Evolutionary conservation across 73 alveolate genomes (phyloP), one percentile per base, ranked within the genome.

Genomic region (Stentor roeselii): DNA sequence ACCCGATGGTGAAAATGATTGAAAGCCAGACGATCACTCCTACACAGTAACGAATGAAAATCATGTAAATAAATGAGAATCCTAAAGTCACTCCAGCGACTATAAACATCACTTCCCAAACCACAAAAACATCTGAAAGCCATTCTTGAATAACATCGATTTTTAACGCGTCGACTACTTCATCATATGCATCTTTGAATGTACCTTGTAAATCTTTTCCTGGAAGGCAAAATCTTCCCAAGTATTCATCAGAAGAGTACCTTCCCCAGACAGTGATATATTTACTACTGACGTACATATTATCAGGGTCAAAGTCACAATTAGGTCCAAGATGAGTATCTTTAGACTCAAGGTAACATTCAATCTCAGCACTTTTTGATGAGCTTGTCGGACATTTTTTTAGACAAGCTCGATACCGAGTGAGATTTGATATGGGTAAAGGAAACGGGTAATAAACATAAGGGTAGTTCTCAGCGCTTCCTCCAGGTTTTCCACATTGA

Each of bases 11-110:
- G 78, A 90, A 91, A 40, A 91, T 60, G 58, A 95, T 78, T 6
- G 94, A 87, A 39, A 83, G 14, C 90, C 93, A 95, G 30, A 95
- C 91, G 21, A 95, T 86, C 31, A 91, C 61, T 30, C 95, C 97
- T 11, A 93, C 97, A 86, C 92, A 88, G 50, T 89, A 91, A 42
- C 97, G 77, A 39, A 95, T 59, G 42, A 95, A 61, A 42, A 95
- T 35, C 85, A 95, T 67, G 78, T 89, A 95, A 40, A 95, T 42
- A 85, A 93, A 67, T 30, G 95, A 89, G 15, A 89, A 31, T 15
- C 91, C 60, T 86, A 95, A 86, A 59, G 98, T 93, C 82, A 91
- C 88, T 2, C 93, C 92, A 3, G 87, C 85, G 11, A 90, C 85
- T 15, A 87, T 89, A 3, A 88, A 58, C 86, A 95, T 87, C 3